Base-by-base conservation (phyloP, 2,329 filamentous ascomycete species). In the Venturia carpophila region DNA sequence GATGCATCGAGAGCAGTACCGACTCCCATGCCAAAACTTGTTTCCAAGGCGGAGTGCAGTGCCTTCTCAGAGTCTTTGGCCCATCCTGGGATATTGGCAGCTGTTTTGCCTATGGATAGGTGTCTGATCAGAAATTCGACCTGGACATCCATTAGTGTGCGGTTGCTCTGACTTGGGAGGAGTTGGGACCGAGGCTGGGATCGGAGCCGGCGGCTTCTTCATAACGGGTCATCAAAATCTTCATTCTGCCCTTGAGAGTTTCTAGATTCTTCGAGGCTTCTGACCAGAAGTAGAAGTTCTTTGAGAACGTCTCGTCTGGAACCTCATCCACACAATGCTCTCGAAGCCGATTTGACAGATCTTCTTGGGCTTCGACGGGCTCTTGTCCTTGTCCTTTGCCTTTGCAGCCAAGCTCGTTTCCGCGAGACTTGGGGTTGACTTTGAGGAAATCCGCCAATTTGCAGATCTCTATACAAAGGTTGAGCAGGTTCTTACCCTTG, bases 151-250 rank as follows among this genome's bases (percentile, higher is more conserved):
- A 15, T 47, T 21, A 15, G n/a, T 47, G 6, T 5, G 17, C 43
- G 17, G 3, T 5, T 17, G 43, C 5, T 4, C 7, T 47, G 21
- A 4, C 5, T 7, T 21, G 19, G n/a, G 43, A 49, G 21, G n/a
- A n/a, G n/a, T n/a, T n/a, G n/a, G n/a, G n/a, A n/a, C n/a, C n/a
- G n/a, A n/a, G n/a, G n/a, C n/a, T n/a, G n/a, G n/a, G n/a, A n/a
- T n/a, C n/a, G 5, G 45, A 15, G 21, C 45, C 21, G 45, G 21
- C 21, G 13, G 45, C 45, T 49, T 49, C 21, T 49, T 37, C 52
- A 34, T n/a, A 37, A 30, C 84, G 81, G 5, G 71, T 75, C 30
- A 80, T 74, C 6, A 84, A 69, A 34, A 76, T 73, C 68, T 78
- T 80, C 77, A 83, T 82, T 3, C 82, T 78, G 42, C 78, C 78